Evolutionary conservation across 306 rosid species (phyloP), one percentile per base, ranked within the genome.

Genomic region (Lathyrus oleraceus): DNA sequence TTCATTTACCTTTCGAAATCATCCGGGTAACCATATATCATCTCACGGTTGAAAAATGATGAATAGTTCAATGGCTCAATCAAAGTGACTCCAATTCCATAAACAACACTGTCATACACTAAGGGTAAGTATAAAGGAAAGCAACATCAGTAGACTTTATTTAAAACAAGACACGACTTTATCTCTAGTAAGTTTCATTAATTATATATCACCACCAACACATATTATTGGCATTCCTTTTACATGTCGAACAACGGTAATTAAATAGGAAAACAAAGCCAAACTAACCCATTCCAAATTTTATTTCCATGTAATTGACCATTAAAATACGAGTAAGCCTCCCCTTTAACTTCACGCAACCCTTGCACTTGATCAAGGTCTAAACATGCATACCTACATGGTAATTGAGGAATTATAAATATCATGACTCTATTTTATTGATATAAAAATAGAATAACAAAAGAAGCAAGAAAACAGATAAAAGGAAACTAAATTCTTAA

Each of bases 211-310:
- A 42, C 38, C 12, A 69, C 45, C 66, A n/a, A 42, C 39, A 35
- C 43, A 78, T n/a, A 67, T 40, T 51, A 61, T 32, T 48, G 30
- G 30, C 61, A n/a, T 44, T 58, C 25, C 57, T 19, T 75, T 54
- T 59, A 65, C n/a, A 65, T 39, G 65, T 36, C 68, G 30, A 63
- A 19, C 28, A 20, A 62, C 0, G 23, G 59, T 44, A 25, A 28
- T 27, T 19, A 44, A 72, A 59, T 14, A 32, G 19, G 36, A 32
- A 66, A 56, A 71, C 51, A 60, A 65, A 74, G 38, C 47, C 58
- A 69, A 69, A 75, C 95, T 82, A 65, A 89, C 98, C 98, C 91
- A 9, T 85, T 87, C 98, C 96, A 89, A 67, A 89, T 81, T 85
- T 30, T 87, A 84, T 92, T 92, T 77, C 76, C 86, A 77, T 85